Evolutionary conservation across 2,329 filamentous ascomycete species (phyloP), one percentile per base, ranked within the genome.

Genomic region (Simplicillium sp.): DNA sequence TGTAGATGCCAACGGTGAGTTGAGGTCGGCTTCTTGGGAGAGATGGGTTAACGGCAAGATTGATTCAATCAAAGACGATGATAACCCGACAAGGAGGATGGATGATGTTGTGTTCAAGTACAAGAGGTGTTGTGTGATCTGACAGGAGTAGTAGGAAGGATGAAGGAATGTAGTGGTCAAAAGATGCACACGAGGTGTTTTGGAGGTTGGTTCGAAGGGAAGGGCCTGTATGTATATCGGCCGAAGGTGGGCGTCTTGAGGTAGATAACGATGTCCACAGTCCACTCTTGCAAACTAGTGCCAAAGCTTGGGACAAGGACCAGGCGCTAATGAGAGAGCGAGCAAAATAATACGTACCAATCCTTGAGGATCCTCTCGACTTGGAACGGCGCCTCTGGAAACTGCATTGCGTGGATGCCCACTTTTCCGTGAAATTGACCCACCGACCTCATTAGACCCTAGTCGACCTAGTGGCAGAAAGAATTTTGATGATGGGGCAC

Each of bases 371-470:
- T 36, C 34, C 35, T 25, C 34, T 37, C 34, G 29, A 29, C 32
- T 25, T 25, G 20, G 20, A 25, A 18, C 14, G 14, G 13, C 11
- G 34, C 49, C 49, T 54, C 54, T 57, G 52, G 52, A 50, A 48
- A 47, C 50, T 52, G 45, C 49, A 55, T 62, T 62, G 59, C 57
- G 59, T 61, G 57, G 58, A 60, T 49, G 55, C 49, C 53, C 54
- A 59, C 58, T 40, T 31, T 31, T 52, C 48, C 47, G 44, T 44
- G 36, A 42, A 44, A 46, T 39, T 37, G 50, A 50, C 44, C 57
- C 55, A 58, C 53, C 46, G 41, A 42, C 48, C 47, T 54, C 53
- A 55, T 55, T 50, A 54, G 48, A 58, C 44, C 54, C 56, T 51
- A 29, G 44, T 41, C 47, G 50, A 49, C 48, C 48, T 47, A 40